Evolutionary conservation across 2,329 filamentous ascomycete species (phyloP), one percentile per base, ranked within the genome.

Genomic region (Penicillium sp.): DNA sequence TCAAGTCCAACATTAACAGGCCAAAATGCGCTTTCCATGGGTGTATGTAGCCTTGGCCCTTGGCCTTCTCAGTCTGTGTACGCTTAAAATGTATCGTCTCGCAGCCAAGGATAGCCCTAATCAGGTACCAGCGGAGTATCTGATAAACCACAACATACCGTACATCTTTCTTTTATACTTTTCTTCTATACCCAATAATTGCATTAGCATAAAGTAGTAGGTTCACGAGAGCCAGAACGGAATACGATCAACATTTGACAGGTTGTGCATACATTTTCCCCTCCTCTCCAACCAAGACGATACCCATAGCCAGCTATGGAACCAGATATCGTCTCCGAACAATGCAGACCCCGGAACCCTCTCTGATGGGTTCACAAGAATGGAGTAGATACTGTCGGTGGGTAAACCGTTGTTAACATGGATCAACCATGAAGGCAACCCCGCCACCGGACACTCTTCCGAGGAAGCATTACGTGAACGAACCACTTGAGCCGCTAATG

Each of bases 391-490:
- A 22, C 16, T 19, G 42, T 46, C 47, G 47, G 47, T 40, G 40
- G 35, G 11, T 36, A 40, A 18, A 40, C 47, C 47, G 47, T 46
- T 40, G 36, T 46, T 35, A 46, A 7, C 13, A 14, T 31, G 19
- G n/a, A 14, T 22, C 13, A 49, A 22, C 19, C 19, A 3, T 22
- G 22, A 25, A 25, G 8, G 19, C 16, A 45, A 49, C 35, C 46
- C 41, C 46, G 47, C 47, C 41, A 35, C 47, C 47, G 47, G 47
- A 41, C 22, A 35, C 35, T 46, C 41, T 50, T 11, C 47, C 47
- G 41, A 40, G 11, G 41, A 49, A 36, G 29, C 29, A 40, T 14
- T 12, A 19, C 34, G 38, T 22, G 33, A 36, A n/a, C 16, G n/a
- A 12, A 39, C 29, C 7, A 31, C 25, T n/a, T 18, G 41, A 42